A percentile compares a stretch with the other conserved stretches of the same genome.
These are phyloP conservation scores for Micractinium conductrix DNA, from an alignment of 139 green algal species.

Conservation along the genomic window DNA sequence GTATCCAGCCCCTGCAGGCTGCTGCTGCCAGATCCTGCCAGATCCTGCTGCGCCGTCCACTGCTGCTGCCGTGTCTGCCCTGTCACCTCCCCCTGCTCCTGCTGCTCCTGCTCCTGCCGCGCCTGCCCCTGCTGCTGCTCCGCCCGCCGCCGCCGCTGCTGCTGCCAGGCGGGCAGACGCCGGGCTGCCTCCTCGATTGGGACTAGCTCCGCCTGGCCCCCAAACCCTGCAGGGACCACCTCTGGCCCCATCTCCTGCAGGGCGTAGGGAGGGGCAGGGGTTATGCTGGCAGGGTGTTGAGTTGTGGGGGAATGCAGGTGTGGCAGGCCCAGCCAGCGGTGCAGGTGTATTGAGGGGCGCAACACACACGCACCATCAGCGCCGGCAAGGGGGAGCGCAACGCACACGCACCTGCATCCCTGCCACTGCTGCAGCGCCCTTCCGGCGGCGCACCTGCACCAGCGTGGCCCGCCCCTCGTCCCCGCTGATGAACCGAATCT, in stretches of 20 bases:
- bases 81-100: too few relatives aligned
- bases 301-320: background rate
- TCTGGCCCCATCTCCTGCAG: conserved; percentile 12
- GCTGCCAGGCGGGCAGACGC: background rate
- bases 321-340: background rate
- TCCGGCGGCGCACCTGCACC: background rate
- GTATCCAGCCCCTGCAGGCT: too few relatives aligned
- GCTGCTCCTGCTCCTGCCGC: too few relatives aligned
- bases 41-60: too few relatives aligned
- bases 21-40: too few relatives aligned
- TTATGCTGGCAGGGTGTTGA: background rate
- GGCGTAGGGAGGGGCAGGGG: background rate
- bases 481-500: conserved; percentile 31
- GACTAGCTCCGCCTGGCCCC: background rate
- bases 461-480: conserved; percentile 3
- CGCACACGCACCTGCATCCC: background rate
- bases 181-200: background rate
- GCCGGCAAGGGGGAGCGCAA: background rate
- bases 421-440: background rate
- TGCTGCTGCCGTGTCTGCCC: too few relatives aligned
- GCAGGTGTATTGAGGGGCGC: background rate
- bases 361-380: background rate
- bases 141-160: too few relatives aligned
- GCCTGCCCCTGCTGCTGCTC: too few relatives aligned
- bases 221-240: conserved; percentile 17